A percentile compares a stretch with the other conserved stretches of the same genome.
phyloP scores from a whole-genome alignment of 371 early-diverging fungal genomes.

The Mucor plumbeus region DNA sequence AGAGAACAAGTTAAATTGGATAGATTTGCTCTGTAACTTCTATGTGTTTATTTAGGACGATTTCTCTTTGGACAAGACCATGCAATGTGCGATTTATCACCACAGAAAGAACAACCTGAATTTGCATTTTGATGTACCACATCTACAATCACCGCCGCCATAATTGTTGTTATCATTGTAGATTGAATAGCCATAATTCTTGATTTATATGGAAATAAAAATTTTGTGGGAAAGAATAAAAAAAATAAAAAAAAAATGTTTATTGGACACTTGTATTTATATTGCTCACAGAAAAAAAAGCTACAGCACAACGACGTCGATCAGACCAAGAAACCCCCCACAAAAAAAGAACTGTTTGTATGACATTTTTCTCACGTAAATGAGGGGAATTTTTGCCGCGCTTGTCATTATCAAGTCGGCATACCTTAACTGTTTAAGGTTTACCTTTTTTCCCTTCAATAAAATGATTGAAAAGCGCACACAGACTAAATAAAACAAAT shows the following conservation, averaged over 20 bases:
- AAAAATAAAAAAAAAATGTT: background rate
- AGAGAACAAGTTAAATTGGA: slow-evolving; percentile 24
- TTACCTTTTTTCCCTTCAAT: slow-evolving; percentile 3
- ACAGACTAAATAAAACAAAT: background rate
- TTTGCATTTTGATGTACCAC: slow-evolving; percentile 10
- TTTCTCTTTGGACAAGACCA: slow-evolving; percentile 57
- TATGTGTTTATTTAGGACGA: slow-evolving; percentile 31
- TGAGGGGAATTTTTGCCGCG: background rate
- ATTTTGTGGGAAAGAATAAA: background rate
- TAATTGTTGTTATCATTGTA: background rate
- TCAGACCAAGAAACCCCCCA: background rate
- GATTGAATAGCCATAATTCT: background rate
- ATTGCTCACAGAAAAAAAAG: background rate
- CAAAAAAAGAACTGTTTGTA: background rate
- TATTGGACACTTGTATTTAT: background rate
- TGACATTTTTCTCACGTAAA: slow-evolving; percentile 8
- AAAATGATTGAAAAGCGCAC: background rate
- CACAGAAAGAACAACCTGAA: slow-evolving; percentile 45
- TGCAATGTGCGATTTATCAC: slow-evolving; percentile 40
- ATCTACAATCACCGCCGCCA: background rate
- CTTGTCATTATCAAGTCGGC: background rate
- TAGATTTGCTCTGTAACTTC: slow-evolving; percentile 27
- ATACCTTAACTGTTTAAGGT: slow-evolving; percentile 2
- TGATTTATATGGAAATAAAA: too few species aligned
- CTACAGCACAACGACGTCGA: background rate